These are phyloP conservation scores for Exsudoporus floridanus DNA, from an alignment of 1,284 basidiomycete species.

Conservation along the genomic window DNA sequence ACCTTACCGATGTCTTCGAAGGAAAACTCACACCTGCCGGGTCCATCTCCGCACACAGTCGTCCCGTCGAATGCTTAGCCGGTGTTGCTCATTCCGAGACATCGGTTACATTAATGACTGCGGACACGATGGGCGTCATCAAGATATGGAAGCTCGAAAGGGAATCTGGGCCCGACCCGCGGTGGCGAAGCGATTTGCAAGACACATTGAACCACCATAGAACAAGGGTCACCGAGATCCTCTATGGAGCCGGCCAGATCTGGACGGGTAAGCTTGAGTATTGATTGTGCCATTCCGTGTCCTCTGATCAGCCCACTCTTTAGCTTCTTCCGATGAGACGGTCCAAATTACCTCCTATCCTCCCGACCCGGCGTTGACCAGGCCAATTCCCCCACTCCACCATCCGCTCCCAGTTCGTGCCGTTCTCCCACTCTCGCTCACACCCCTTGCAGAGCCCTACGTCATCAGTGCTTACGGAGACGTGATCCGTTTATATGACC, in stretches of 20 bases:
- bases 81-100: conserved; percentile 45
- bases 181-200: conserved; percentile 55
- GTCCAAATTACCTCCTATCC: conserved; percentile 56
- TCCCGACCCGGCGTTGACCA: conserved; percentile 17
- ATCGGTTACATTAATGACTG: conserved; percentile 65
- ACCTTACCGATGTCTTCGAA: conserved; percentile 47
- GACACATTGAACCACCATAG: conserved; percentile 70
- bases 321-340: conserved; percentile 87
- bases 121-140: conserved; percentile 84
- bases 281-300: background rate
- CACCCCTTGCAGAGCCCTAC: conserved; percentile 63
- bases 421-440: conserved; percentile 65
- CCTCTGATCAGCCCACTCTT: background rate
- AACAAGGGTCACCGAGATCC: conserved; percentile 77
- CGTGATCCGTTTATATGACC: conserved; percentile 70
- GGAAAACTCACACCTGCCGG: conserved; percentile 53
- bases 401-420: conserved; percentile 72
- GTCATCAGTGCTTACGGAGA: conserved; percentile 83
- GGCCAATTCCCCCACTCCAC: conserved; percentile 51
- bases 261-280: conserved; percentile 71
- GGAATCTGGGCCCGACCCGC: conserved; percentile 40
- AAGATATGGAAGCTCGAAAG: conserved; percentile 69
- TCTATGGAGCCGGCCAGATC: conserved; percentile 62
- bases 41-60: conserved; percentile 70
- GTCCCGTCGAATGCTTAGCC: conserved; percentile 66